Evolutionary conservation across 176 grass and related monocot species (phyloP).

Genomic region (Juncus effusus): DNA sequence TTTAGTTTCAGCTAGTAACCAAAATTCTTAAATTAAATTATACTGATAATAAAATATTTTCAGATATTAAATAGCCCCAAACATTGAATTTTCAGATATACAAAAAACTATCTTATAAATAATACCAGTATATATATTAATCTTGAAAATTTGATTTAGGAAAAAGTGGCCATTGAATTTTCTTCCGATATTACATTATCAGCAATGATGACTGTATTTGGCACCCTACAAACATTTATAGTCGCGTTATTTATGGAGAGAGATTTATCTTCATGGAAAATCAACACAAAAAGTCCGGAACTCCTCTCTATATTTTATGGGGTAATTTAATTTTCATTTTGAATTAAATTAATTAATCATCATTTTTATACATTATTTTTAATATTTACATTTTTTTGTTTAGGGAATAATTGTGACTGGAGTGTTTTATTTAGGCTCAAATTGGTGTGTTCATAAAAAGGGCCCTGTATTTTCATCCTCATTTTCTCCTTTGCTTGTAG

Average conservation of each 20-base stretch:
- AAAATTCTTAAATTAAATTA: too few species aligned
- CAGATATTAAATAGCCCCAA: not conserved
- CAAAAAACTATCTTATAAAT: too few species aligned
- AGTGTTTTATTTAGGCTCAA: not conserved
- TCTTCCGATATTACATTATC: slow-evolving; percentile 15
- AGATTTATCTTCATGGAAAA: slow-evolving; percentile 17
- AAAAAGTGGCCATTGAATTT: slow-evolving; percentile 19
- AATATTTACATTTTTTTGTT: not conserved
- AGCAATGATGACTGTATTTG: slow-evolving; percentile 16
- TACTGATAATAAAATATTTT: too few species aligned
- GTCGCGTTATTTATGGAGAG: slow-evolving; percentile 11
- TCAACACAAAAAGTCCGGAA: not conserved
- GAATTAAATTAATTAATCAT: too few species aligned
- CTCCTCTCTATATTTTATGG: slow-evolving; percentile 18
- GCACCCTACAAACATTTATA: slow-evolving; percentile 6
- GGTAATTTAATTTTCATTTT: not conserved
- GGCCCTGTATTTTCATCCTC: slow-evolving; percentile 21
- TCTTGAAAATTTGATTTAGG: slow-evolving; percentile 8
- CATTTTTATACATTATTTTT: too few species aligned
- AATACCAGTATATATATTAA: not conserved
- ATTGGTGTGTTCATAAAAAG: slow-evolving; percentile 25
- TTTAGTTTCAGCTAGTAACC: too few species aligned
- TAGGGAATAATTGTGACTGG: slow-evolving; percentile 18
- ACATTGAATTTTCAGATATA: not conserved
- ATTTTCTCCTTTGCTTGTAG: slow-evolving; percentile 24